These are phyloP conservation scores for Noccaea caerulescens DNA, from an alignment of 345 rosid species.

Conservation along the genomic window DNA sequence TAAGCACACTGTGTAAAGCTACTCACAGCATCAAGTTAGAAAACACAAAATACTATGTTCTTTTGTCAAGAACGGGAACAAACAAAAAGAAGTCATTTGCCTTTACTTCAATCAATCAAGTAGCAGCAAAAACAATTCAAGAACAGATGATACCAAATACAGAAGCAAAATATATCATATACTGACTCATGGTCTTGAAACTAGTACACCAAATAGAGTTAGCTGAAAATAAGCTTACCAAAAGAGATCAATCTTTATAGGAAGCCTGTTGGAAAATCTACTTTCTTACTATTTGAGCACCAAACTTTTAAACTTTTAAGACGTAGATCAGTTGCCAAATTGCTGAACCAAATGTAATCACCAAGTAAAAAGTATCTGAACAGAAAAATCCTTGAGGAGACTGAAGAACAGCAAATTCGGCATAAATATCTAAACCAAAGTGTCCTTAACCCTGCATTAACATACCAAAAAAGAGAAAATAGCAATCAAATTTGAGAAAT, in stretches of 20 bases:
- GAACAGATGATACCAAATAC: slow-evolving; percentile 12
- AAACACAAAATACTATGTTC: slow-evolving; percentile 36
- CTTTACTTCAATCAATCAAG: slow-evolving; percentile 10
- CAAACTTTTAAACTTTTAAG: slow-evolving; percentile 44
- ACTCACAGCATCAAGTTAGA: slow-evolving; percentile 65
- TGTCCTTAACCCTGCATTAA: slow-evolving; percentile 58
- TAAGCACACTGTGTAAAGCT: slow-evolving; percentile 65
- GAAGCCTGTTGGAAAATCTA: slow-evolving; percentile 58
- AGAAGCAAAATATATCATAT: slow-evolving; percentile 6
- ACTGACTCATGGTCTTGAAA: slow-evolving; percentile 14
- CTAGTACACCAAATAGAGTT: slow-evolving; percentile 9
- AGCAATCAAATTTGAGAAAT: slow-evolving; percentile 21
- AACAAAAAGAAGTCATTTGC: neutral
- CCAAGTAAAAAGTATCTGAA: slow-evolving; percentile 37
- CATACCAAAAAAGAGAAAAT: slow-evolving; percentile 37
- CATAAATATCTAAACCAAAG: slow-evolving; percentile 40
- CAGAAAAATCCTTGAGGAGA: slow-evolving; percentile 37
- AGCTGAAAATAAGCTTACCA: slow-evolving; percentile 55
- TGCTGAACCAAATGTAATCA: slow-evolving; percentile 50
- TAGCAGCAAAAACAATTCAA: slow-evolving; percentile 3
- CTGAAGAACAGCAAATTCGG: slow-evolving; percentile 44
- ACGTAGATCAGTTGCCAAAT: slow-evolving; percentile 41
- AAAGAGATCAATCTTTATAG: slow-evolving; percentile 42
- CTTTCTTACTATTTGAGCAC: slow-evolving; percentile 51
- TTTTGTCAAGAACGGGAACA: neutral